Conservation (phyloP, 768 basidiomycete genomes). For the Podaxis rugospora region DNA sequence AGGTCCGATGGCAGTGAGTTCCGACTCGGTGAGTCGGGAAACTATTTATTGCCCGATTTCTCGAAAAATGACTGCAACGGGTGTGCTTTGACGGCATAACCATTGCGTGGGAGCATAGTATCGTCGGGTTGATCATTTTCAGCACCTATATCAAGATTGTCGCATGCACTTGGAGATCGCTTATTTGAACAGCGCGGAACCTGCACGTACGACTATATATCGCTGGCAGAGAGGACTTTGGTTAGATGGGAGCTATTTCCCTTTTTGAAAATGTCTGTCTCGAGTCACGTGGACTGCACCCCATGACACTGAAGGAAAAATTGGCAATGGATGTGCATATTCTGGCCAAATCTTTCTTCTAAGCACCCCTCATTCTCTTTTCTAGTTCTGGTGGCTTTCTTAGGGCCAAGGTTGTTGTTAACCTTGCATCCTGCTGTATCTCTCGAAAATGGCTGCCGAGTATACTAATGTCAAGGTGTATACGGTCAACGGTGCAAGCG, state of each 20-base stretch:
- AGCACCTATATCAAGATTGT: too few species aligned
- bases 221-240: too few species aligned
- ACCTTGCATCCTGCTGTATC: neutral
- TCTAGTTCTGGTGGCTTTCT: neutral
- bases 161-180: too few species aligned
- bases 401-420: neutral
- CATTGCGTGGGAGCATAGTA: neutral
- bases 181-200: too few species aligned
- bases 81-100: neutral
- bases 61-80: neutral
- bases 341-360: neutral
- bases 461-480: constrained; percentile 68
- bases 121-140: neutral
- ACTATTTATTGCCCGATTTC: neutral
- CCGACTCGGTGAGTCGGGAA: constrained; percentile 7
- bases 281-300: neutral
- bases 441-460: constrained; percentile 20
- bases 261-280: neutral
- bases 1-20: neutral
- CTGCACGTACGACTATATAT: too few species aligned
- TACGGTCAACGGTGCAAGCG: constrained; percentile 90
- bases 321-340: too few species aligned
- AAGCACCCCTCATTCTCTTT: neutral
- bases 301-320: neutral
- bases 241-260: too few species aligned